A percentile compares a stretch with the other conserved stretches of the same genome.
Evolutionary conservation across 345 rosid species (phyloP).

Genomic region (Populus tremula): DNA sequence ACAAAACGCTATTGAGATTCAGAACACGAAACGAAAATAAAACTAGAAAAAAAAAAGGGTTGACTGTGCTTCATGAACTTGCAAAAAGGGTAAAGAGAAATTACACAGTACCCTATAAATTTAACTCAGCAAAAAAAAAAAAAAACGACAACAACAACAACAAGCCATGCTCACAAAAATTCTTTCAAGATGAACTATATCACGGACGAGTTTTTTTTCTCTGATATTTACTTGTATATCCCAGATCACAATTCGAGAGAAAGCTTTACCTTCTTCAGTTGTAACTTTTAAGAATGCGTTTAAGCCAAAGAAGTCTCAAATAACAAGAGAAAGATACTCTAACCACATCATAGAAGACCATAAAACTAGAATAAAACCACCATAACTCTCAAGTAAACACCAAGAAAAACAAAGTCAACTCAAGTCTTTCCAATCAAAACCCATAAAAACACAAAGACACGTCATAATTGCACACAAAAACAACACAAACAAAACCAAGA

Average conservation of each 20-base stretch:
- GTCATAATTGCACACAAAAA: constrained; percentile 18
- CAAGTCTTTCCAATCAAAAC: constrained; percentile 8
- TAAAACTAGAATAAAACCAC: constrained; percentile 14
- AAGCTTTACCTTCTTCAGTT: background rate
- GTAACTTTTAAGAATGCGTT: background rate
- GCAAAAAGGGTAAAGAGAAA: background rate
- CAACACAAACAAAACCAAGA: constrained; percentile 9
- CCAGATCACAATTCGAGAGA: background rate
- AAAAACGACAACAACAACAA: too few relatives aligned
- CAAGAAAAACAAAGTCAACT: constrained; percentile 37
- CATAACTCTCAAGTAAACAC: constrained; percentile 16
- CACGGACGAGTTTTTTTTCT: background rate
- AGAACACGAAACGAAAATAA: background rate
- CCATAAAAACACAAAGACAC: constrained; percentile 7
- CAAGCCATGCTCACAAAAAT: background rate
- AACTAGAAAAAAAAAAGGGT: background rate
- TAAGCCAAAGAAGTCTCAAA: background rate
- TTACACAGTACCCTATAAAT: background rate
- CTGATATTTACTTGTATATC: background rate
- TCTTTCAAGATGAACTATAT: background rate
- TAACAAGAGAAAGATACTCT: background rate
- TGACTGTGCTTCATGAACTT: background rate
- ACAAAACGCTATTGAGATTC: background rate
- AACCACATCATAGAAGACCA: background rate
- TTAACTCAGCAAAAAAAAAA: background rate